Percentiles rank a stretch among this genome's conserved stretches.
phyloP scores from a whole-genome alignment of 495 filamentous ascomycete genomes.

The Pseudomonodictys pantanalensis region DNA sequence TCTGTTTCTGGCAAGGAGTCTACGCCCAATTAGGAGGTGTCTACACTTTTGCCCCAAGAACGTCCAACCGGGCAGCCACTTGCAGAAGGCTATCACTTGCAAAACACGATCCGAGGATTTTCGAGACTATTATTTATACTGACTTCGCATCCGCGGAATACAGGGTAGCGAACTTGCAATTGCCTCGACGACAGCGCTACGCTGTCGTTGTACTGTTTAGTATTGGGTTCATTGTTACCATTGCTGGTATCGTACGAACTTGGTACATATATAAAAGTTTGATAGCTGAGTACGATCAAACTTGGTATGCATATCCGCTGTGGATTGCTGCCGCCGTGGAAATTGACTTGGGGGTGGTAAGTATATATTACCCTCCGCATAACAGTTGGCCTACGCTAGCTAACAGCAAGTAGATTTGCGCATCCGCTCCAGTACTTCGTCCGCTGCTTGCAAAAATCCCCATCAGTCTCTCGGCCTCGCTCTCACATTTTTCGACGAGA shows the following conservation, averaged over 20 bases:
- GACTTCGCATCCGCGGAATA: too few species aligned
- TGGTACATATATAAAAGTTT: constrained; percentile 52
- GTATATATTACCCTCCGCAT: constrained; percentile 28
- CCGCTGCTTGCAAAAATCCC: constrained; percentile 16
- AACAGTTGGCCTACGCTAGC: not conserved
- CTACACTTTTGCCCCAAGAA: too few species aligned
- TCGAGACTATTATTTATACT: too few species aligned
- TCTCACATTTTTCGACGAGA: not conserved
- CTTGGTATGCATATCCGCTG: constrained; percentile 55
- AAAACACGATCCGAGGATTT: too few species aligned
- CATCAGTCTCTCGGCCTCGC: not conserved
- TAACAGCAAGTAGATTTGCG: constrained; percentile 20
- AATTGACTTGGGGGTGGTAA: constrained; percentile 60
- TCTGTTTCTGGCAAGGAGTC: too few species aligned
- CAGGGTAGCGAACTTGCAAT: too few species aligned
- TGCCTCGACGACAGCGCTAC: constrained; percentile 54
- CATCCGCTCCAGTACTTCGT: constrained; percentile 19
- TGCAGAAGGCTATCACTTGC: too few species aligned
- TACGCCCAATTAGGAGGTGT: too few species aligned
- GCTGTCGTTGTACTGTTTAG: constrained; percentile 59
- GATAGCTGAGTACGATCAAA: constrained; percentile 50
- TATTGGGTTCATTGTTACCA: constrained; percentile 56
- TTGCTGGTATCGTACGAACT: constrained; percentile 56
- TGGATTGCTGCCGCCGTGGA: constrained; percentile 56
- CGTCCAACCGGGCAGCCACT: too few species aligned